Evolutionary conservation across 163 green algal species (phyloP), one percentile per base, ranked within the genome.

Genomic region (Chlorella variabilis): DNA sequence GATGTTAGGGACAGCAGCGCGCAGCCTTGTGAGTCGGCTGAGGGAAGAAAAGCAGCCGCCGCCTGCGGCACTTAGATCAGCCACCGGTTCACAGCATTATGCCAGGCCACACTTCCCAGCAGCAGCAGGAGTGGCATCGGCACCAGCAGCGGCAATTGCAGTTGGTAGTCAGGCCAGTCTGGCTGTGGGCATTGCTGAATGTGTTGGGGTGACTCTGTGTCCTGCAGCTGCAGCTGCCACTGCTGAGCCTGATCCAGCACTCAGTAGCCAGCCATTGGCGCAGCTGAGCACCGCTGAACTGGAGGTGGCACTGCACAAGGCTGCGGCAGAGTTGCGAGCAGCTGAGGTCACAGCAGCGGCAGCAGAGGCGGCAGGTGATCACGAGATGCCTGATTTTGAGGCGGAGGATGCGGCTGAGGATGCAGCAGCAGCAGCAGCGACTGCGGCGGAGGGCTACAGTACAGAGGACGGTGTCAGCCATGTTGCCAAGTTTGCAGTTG

Each of bases 331-430:
- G 17, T 27, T 80, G 54, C 39, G 38, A 7, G 73, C 73, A 21
- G 73, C 73, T 2, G 73, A 80, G 8, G 38, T 49, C 25, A 49
- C 71, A 2, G 71, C 71, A 27, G 49, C 56, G 3, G 56, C 59
- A 1, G 36, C 38, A 11, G 54, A 48, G 9, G 73, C 56, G 18
- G 59, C 56, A 2, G 56, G 23, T 3, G 73, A 80, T 4, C 38
- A 70, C 36, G 36, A 70, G 33, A 69, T 80, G 38, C 71, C 71
- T 17, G 73, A 80, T 15, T 80, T 70, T 59, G 56, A 61, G 2
- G 73, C 56, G 1, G 73, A 80, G 73, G 73, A 80, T 7, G 56
- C 36, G 8, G 66, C 66, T 38, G 41, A 21, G 7, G 66, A 74
- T 21, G 54, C 38, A 49, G 56, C 73, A 20, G 54, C 27, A 48